Evolutionary conservation across 768 basidiomycete genomes (phyloP).

Genomic region (Boletus sensibilis): DNA sequence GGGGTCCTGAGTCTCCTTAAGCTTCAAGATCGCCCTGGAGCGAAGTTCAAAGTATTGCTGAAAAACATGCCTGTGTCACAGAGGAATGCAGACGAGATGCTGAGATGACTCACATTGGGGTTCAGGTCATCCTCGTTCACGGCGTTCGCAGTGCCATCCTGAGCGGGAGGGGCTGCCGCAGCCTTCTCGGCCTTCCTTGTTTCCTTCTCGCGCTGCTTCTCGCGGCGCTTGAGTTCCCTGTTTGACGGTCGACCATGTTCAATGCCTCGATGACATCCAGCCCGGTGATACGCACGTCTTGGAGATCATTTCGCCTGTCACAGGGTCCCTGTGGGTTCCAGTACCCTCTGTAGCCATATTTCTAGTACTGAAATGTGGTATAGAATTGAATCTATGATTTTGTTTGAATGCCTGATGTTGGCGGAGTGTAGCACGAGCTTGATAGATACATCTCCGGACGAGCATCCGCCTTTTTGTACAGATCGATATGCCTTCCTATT

Average conservation of each 20-base stretch:
- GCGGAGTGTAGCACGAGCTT: constrained; percentile 11
- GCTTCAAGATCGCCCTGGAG: constrained; percentile 80
- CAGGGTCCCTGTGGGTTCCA: constrained; percentile 63
- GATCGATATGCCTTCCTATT: constrained; percentile 31
- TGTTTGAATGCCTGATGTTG: background rate
- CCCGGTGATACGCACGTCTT: constrained; percentile 67
- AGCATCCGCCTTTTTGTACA: constrained; percentile 21
- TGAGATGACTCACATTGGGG: constrained; percentile 69
- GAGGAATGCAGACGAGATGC: background rate
- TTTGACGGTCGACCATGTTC: constrained; percentile 28
- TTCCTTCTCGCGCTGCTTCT: constrained; percentile 74
- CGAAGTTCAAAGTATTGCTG: constrained; percentile 98
- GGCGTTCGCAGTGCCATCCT: constrained; percentile 41
- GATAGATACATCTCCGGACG: constrained; percentile 21
- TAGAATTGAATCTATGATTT: background rate
- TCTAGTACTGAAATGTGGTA: constrained; percentile 11
- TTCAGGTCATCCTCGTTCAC: constrained; percentile 80
- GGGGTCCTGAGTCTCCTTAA: constrained; percentile 81
- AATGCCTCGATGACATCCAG: constrained; percentile 12
- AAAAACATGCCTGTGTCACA: background rate
- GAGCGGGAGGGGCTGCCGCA: constrained; percentile 41
- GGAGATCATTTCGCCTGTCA: constrained; percentile 96
- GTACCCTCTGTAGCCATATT: constrained; percentile 41
- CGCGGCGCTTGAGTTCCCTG: constrained; percentile 92
- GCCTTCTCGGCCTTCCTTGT: constrained; percentile 78